phyloP scores from a whole-genome alignment of 1,284 basidiomycete genomes.

The Apiotrichum siamense region DNA sequence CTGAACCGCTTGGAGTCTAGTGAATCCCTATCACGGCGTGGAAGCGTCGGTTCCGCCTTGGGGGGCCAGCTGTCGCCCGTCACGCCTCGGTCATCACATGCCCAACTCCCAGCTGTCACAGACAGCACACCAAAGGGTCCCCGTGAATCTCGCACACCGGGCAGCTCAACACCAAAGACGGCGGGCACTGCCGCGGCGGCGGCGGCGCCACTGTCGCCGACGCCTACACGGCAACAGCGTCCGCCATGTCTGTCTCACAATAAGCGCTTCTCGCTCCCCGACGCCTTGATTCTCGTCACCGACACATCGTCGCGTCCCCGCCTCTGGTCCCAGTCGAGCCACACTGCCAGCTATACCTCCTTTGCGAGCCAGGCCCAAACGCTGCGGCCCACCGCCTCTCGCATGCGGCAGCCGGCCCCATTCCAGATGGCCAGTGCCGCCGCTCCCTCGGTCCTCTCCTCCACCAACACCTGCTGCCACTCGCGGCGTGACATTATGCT shows the following conservation, averaged over 20 bases:
- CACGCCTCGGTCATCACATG: constrained; percentile 9
- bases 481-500: constrained; percentile 3
- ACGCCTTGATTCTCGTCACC: neutral
- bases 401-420: constrained; percentile 11
- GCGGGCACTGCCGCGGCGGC: neutral
- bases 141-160: neutral
- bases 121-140: constrained; percentile 5
- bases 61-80: neutral
- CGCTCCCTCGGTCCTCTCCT: no score
- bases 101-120: neutral
- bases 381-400: constrained; percentile 6
- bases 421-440: constrained; percentile 7
- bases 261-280: neutral
- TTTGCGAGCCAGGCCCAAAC: neutral
- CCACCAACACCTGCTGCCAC: no score
- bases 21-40: neutral
- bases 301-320: neutral
- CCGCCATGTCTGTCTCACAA: neutral
- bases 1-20: neutral
- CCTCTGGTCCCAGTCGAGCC: neutral
- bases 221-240: constrained; percentile 8
- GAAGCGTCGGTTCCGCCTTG: neutral
- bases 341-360: neutral
- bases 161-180: constrained; percentile 13
- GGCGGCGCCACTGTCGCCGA: constrained; percentile 8